Percentiles rank a stretch among this genome's conserved stretches.
Evolutionary conservation across 2,329 filamentous ascomycete species (phyloP).

Genomic region (Cytospora paraplurivora): DNA sequence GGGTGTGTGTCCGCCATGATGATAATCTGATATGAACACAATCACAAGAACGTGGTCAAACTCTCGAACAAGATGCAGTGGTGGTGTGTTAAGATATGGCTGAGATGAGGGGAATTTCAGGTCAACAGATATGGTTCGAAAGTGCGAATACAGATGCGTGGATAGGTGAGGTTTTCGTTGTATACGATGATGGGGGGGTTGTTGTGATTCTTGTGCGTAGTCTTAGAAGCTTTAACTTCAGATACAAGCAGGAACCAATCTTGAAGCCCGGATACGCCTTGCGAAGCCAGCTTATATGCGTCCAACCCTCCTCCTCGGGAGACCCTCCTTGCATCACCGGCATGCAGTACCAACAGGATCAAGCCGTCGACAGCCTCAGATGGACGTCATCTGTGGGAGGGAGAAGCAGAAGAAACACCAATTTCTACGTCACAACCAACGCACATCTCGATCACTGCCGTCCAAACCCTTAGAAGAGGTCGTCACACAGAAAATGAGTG

Average conservation of each 20-base stretch:
- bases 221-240: conserved; percentile 2
- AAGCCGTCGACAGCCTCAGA: conserved; percentile 14
- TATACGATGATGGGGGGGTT: conserved; percentile 4
- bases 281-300: conserved; percentile 29
- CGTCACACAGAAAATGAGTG: conserved; percentile 14
- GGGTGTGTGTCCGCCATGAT: conserved; percentile 30
- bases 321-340: conserved; percentile 17
- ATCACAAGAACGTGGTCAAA: background rate
- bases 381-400: conserved; percentile 28
- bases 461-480: conserved; percentile 8
- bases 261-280: conserved; percentile 11
- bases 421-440: conserved; percentile 29
- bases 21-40: conserved; percentile 5
- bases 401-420: background rate
- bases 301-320: conserved; percentile 2
- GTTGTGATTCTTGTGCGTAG: conserved; percentile 1
- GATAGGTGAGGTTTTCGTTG: conserved; percentile 1
- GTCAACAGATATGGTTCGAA: conserved; percentile 4
- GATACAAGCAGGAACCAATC: conserved; percentile 4
- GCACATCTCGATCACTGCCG: conserved; percentile 27
- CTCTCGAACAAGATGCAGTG: background rate
- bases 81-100: conserved; percentile 12
- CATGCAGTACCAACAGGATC: background rate
- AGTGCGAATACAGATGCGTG: conserved; percentile 13
- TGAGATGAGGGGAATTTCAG: conserved; percentile 4